These are phyloP conservation scores for Lagerstroemia speciosa DNA, from an alignment of 345 rosid genomes.

Conservation along the genomic window DNA sequence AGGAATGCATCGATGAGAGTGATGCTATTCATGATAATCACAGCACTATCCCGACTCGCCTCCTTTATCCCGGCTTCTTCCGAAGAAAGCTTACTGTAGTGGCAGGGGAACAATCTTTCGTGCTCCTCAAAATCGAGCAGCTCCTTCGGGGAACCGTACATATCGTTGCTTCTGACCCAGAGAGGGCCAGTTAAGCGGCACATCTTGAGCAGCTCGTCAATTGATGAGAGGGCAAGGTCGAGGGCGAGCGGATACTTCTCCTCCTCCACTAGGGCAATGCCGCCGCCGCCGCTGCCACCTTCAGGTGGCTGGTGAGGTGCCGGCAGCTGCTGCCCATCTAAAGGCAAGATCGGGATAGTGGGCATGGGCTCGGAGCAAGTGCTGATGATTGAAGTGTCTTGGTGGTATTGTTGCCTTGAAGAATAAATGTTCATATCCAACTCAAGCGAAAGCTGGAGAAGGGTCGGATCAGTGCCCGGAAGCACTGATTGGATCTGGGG, in stretches of 20 bases:
- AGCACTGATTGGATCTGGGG: constrained; percentile 39
- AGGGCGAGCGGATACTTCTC: constrained; percentile 53
- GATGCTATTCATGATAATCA: constrained; percentile 86
- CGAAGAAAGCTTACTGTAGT: constrained; percentile 29
- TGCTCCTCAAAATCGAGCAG: constrained; percentile 60
- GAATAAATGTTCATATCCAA: constrained; percentile 63
- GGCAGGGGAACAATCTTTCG: constrained; percentile 58
- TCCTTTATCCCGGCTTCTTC: constrained; percentile 39
- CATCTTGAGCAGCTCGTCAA: constrained; percentile 63
- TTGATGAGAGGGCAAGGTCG: constrained; percentile 62
- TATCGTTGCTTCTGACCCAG: constrained; percentile 43
- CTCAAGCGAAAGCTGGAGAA: constrained; percentile 48
- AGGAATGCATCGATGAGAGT: constrained; percentile 75
- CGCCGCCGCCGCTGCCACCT: constrained; percentile 8
- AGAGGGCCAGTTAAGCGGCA: constrained; percentile 52
- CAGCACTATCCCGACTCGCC: constrained; percentile 62
- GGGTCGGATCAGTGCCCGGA: constrained; percentile 20
- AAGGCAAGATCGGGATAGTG: constrained; percentile 29
- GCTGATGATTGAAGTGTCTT: constrained; percentile 30
- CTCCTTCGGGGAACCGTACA: constrained; percentile 15
- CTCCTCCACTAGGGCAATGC: constrained; percentile 47
- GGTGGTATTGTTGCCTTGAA: constrained; percentile 10
- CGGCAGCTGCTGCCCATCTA: constrained; percentile 7
- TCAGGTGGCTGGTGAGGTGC: constrained; percentile 23
- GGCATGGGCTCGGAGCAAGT: constrained; percentile 39